Conservation (phyloP, 176 grass and related monocot species). For the Calamus simplicifolius region DNA sequence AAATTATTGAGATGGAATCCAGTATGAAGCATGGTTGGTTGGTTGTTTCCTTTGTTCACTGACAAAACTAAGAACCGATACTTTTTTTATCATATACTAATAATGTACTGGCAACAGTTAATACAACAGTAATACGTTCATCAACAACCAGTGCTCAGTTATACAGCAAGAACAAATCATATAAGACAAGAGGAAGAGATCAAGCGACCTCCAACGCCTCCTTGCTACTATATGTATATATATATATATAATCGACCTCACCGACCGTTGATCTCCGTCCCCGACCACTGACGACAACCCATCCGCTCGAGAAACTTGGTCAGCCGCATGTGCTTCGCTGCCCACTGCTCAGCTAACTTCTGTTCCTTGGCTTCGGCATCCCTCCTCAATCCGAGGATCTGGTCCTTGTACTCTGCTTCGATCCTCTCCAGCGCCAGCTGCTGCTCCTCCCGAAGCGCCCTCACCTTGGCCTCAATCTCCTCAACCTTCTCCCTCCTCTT, state of each 20-base stretch:
- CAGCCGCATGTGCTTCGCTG: conserved; percentile 70
- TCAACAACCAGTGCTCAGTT: too few species aligned
- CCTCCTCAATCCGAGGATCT: conserved; percentile 55
- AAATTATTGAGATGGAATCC: too few species aligned
- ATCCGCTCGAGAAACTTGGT: conserved; percentile 70
- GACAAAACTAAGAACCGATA: too few species aligned
- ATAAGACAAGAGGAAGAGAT: too few species aligned
- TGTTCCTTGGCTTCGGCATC: conserved; percentile 88
- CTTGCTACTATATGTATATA: too few species aligned
- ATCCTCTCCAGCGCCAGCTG: conserved; percentile 52
- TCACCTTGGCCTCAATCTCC: conserved; percentile 74
- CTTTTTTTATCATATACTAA: too few species aligned
- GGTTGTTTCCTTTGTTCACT: too few species aligned
- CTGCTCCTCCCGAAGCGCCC: conserved; percentile 59
- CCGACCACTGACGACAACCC: conserved; percentile 23
- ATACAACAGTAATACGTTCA: too few species aligned
- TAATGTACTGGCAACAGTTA: too few species aligned
- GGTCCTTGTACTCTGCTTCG: conserved; percentile 67
- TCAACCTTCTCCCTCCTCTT: conserved; percentile 71
- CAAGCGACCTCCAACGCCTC: too few species aligned
- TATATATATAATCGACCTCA: conserved; percentile 9
- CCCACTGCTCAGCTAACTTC: conserved; percentile 94
- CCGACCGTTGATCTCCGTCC: conserved; percentile 46
- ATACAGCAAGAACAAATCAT: too few species aligned
- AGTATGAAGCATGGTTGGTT: too few species aligned